Percentiles rank a stretch among this genome's conserved stretches.
These are phyloP conservation scores for Periconia macrospinosa DNA, from an alignment of 2,329 filamentous ascomycete species.

Conservation along the genomic window DNA sequence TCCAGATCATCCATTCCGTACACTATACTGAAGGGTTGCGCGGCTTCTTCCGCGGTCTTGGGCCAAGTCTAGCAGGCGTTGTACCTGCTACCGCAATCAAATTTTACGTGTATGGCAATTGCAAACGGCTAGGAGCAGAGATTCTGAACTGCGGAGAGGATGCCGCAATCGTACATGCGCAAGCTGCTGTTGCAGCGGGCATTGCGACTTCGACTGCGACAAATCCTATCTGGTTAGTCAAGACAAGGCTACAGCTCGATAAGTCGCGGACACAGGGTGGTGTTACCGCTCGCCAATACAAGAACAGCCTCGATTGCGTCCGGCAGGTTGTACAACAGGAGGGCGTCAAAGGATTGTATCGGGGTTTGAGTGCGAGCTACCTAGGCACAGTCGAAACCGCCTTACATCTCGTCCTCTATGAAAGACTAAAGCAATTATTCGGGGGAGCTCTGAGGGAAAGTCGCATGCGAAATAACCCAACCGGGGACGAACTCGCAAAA, in stretches of 20 bases:
- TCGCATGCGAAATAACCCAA: slow-evolving; percentile 20
- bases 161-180: slow-evolving; percentile 35
- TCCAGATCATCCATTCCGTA: slow-evolving; percentile 41
- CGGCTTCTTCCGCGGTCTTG: slow-evolving; percentile 42
- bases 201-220: slow-evolving; percentile 41
- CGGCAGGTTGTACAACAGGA: slow-evolving; percentile 10
- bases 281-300: slow-evolving; percentile 7
- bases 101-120: slow-evolving; percentile 45
- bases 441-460: slow-evolving; percentile 19
- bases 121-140: slow-evolving; percentile 38
- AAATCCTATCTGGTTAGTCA: slow-evolving; percentile 45
- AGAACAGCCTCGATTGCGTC: slow-evolving; percentile 11
- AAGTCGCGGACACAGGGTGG: slow-evolving; percentile 4
- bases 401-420: slow-evolving; percentile 41
- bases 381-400: slow-evolving; percentile 41
- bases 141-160: slow-evolving; percentile 31
- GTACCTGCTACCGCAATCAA: slow-evolving; percentile 45
- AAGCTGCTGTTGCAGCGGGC: slow-evolving; percentile 40
- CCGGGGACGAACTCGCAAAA: slow-evolving; percentile 25
- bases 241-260: slow-evolving; percentile 18
- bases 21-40: slow-evolving; percentile 43
- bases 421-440: slow-evolving; percentile 31
- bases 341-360: slow-evolving; percentile 13
- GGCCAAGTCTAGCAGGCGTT: slow-evolving; percentile 43
- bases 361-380: slow-evolving; percentile 28